Evolutionary conservation across 2,329 filamentous ascomycete species (phyloP), one percentile per base, ranked within the genome.

Genomic region (Colletotrichum chlorophyti): DNA sequence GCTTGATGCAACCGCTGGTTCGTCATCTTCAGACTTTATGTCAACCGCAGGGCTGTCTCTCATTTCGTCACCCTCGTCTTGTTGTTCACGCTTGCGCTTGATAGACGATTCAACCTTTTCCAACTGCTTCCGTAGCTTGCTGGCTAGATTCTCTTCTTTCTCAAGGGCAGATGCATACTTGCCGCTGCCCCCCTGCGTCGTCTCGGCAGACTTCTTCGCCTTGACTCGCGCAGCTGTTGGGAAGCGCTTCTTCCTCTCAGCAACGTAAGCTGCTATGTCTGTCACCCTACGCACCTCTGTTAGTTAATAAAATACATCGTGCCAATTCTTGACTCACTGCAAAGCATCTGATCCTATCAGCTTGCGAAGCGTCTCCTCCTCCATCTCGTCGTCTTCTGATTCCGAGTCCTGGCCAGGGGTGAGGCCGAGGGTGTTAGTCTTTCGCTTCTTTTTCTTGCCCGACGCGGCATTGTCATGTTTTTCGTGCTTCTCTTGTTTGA

Each of bases 251-350:
- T 83, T 89, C 58, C 94, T 86, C 72, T 97, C 92, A 46, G 86
- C 86, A 62, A 96, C 85, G 86, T 92, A 98, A 6, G 86, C 84
- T 21, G 86, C 83, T 53, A 97, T 81, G 68, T 97, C 93, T 58
- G 84, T 84, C 14, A 84, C 78, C 55, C 82, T 86, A 52, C 5
- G 6, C 19, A 5, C 38, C 11, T 2, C 38, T 21, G 42, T 35
- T 53, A 29, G n/a, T 17, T 32, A 53, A 27, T 7, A 41, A 10
- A 7, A 27, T 34, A 11, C 21, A n/a, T 3, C 7, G 12, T 26
- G 21, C 19, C 34, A 5, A 31, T n/a, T 43, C 35, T 50, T 8
- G 23, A 31, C 83, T 73, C 79, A 86, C 79, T 83, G 77, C 38
- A 83, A 76, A 48, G 79, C 78, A 66, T 86, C 83, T 47, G 77